Evolutionary conservation across 2,329 filamentous ascomycete genomes (phyloP).

Genomic region (Fonsecaea pedrosoi): DNA sequence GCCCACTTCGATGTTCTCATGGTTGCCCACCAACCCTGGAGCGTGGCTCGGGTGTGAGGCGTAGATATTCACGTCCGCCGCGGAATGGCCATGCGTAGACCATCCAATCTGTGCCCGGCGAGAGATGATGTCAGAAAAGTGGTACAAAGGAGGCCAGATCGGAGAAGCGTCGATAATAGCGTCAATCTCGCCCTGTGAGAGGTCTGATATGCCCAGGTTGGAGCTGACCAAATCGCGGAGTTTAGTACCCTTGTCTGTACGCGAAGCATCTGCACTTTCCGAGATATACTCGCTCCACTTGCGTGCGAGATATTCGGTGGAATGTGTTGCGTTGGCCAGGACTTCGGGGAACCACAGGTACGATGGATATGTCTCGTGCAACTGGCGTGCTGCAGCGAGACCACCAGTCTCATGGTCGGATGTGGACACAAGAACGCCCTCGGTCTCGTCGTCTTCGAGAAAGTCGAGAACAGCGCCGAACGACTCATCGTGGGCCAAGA

Average conservation of each 20-base stretch:
- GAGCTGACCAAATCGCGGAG: constrained; percentile 64
- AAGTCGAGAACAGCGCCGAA: constrained; percentile 86
- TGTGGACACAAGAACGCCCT: constrained; percentile 80
- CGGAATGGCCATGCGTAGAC: constrained; percentile 91
- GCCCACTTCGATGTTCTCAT: constrained; percentile 94
- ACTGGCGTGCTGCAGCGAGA: constrained; percentile 77
- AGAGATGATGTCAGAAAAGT: constrained; percentile 85
- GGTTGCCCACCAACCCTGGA: constrained; percentile 75
- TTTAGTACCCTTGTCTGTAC: constrained; percentile 33
- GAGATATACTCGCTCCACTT: constrained; percentile 67
- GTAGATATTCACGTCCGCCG: constrained; percentile 96
- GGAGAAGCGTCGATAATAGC: constrained; percentile 65
- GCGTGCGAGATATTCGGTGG: constrained; percentile 71
- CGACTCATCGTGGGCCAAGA: constrained; percentile 90
- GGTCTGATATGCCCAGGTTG: constrained; percentile 78
- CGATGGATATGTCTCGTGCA: constrained; percentile 67
- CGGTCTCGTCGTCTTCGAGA: constrained; percentile 72
- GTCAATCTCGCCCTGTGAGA: constrained; percentile 72
- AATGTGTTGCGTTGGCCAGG: constrained; percentile 79
- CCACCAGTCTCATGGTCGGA: constrained; percentile 98
- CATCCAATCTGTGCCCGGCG: constrained; percentile 90
- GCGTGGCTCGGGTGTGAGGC: constrained; percentile 72
- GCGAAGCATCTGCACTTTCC: constrained; percentile 24
- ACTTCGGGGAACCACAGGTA: constrained; percentile 83
- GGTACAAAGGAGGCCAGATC: constrained; percentile 62